These are phyloP conservation scores for Scheffersomyces amazonensis DNA, from an alignment of 805 yeast genomes.

Conservation along the genomic window DNA sequence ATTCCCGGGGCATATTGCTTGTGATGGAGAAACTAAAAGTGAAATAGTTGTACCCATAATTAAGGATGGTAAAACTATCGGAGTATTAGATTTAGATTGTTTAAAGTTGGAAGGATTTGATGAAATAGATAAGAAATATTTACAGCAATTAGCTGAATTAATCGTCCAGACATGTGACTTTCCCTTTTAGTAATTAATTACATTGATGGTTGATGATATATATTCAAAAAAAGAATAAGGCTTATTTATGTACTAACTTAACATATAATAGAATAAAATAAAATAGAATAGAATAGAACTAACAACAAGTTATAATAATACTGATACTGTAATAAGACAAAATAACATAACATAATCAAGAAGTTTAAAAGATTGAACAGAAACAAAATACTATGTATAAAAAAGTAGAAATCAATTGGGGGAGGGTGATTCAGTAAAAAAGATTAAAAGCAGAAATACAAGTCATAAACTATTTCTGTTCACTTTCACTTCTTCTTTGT, in stretches of 20 bases:
- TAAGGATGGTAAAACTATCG: constrained; percentile 42
- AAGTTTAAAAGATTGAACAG: no score
- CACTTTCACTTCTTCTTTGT: constrained; percentile 35
- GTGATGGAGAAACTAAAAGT: constrained; percentile 92
- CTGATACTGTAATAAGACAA: constrained; percentile 1
- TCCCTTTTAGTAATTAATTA: no score
- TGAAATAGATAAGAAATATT: constrained; percentile 51
- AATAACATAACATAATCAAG: not conserved
- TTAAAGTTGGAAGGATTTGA: constrained; percentile 63
- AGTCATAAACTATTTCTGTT: no score
- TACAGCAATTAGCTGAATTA: constrained; percentile 57
- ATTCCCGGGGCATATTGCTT: constrained; percentile 93
- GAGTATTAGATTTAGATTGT: constrained; percentile 89
- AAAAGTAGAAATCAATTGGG: no score
- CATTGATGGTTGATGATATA: no score
- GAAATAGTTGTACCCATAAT: constrained; percentile 90
- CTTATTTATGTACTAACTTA: no score
- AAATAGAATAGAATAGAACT: not conserved
- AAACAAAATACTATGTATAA: no score
- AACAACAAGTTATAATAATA: not conserved
- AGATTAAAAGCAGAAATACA: no score
- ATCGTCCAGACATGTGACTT: constrained; percentile 54
- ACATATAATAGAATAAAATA: not conserved
- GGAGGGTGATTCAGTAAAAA: no score
- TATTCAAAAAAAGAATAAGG: no score